Base-by-base conservation (phyloP, 2,329 filamentous ascomycete species). In the Rhynchosporium agropyri region DNA sequence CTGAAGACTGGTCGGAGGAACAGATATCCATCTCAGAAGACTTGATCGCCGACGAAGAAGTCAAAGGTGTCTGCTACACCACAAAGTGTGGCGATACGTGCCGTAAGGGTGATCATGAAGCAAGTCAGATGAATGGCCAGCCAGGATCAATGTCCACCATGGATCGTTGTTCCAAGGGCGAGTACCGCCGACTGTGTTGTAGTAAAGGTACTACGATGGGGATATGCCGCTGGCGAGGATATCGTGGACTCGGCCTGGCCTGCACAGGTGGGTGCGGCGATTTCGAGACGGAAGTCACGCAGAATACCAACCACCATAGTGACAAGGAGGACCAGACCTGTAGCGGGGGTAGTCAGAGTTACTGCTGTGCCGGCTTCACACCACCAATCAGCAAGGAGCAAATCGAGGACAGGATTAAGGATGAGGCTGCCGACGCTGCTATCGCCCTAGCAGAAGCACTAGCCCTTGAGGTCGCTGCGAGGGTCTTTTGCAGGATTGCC, bases 401-500 rank as follows among this genome's bases (percentile, higher is more conserved):
- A 8, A 66, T 66, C 12, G 62, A 65, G 46, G 12, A 12, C 10
- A 12, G 31, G n/a, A 29, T 29, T n/a, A 29, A 29, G 4, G 70
- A 75, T 46, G 66, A 63, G 26, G 73, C 69, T 9, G 71, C 71
- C 33, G 70, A 63, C 28, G 68, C 67, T 0, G 73, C 73, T 8
- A 66, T 71, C 40, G 66, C 66, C 8, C 67, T 66, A 0, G 74
- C 74, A 1, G 72, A 74, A 51, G 60, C 73, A 8, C 65, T 67
- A 13, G 74, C 74, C 4, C 62, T 76, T 0, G 75, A 76, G 46
- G 61, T 76, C 43, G 75, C 75, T 12, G 74, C 75, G 0, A 76
- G 74, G 51, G 74, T 70, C 1, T 76, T 76, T 56, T 77, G 74
- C 63, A 56, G 74, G 15, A 58, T 76, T 31, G 74, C 74, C 3